Evolutionary conservation across 2,329 filamentous ascomycete genomes (phyloP), one percentile per base, ranked within the genome.

Genomic region (Thelonectria blattea): DNA sequence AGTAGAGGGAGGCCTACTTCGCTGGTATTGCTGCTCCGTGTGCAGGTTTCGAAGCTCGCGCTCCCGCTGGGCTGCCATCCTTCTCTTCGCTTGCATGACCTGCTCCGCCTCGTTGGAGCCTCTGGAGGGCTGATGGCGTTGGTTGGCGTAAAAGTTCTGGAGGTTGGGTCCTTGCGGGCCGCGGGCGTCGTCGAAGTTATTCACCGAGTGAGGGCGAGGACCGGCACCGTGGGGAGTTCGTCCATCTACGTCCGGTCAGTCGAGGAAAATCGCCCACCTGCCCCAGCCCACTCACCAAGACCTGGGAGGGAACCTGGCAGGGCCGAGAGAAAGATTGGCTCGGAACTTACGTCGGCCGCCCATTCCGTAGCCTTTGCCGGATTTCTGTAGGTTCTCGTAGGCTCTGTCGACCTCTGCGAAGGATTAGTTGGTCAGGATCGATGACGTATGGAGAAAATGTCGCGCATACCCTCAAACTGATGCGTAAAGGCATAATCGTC

Each of bases 1-100:
- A 87, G 86, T 84, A 85, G 85, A 86, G 86, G 88, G 86, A 79
- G 88, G 88, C 91, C 88, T 92, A 98, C 95, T 97, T 92, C 94
- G 90, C 85, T 98, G 96, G 83, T 96, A 98, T 88, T 99, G 95
- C 87, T 99, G 95, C 87, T 99, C 95, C 82, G 97, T 96, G 83
- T 99, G 95, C 82, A 98, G 97, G 82, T 98, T 99, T 80, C 95
- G 92, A 79, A 99, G 89, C 84, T 99, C 95, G 80, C 94, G 91
- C 85, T 99, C 95, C 80, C 95, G 92, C 83, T 98, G 95, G 78
- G 95, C 95, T 74, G 95, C 95, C 92, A 98, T 96, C 84, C 94
- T 91, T 83, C 95, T 92, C 87, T 98, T 98, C 73, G 93, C 93
- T 88, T 98, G 95, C 85, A 97, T 92, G 88, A 97, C 92, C 82